phyloP scores from a whole-genome alignment of 2,329 filamentous ascomycete genomes.

The Sporothrix brasiliensis region DNA sequence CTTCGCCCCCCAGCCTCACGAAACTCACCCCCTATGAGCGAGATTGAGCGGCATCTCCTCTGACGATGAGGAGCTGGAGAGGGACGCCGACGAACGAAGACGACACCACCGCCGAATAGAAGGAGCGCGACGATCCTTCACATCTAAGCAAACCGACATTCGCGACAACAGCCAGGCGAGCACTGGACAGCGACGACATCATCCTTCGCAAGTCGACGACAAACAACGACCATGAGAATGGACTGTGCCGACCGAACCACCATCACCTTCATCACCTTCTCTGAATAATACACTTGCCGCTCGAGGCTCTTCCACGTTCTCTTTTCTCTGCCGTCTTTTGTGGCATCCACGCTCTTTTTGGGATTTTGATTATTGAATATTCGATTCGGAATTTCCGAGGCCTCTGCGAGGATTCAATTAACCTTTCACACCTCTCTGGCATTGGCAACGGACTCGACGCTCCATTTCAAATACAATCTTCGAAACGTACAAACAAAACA shows the following conservation, averaged over 20 bases:
- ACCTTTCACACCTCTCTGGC: conserved; percentile 13
- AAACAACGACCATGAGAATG: conserved; percentile 36
- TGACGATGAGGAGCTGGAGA: conserved; percentile 34
- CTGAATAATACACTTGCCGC: conserved; percentile 11
- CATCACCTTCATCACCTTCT: conserved; percentile 32
- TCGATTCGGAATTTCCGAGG: conserved; percentile 11
- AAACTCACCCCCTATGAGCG: conserved; percentile 29
- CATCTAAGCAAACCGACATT: neutral
- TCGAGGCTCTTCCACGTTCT: neutral
- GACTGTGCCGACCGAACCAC: conserved; percentile 36
- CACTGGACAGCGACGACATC: conserved; percentile 34
- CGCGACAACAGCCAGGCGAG: neutral
- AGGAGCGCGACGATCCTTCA: conserved; percentile 8
- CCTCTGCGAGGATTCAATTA: conserved; percentile 26
- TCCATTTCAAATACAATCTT: neutral
- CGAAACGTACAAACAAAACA: neutral
- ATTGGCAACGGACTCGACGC: conserved; percentile 8
- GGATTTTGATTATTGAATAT: conserved; percentile 14
- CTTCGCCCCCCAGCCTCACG: conserved; percentile 17
- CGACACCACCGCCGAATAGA: neutral
- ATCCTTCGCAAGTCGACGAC: conserved; percentile 33
- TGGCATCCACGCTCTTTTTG: conserved; percentile 21
- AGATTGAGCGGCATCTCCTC: conserved; percentile 32
- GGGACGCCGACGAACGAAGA: conserved; percentile 29
- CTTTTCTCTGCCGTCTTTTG: neutral